These are phyloP conservation scores for Lipomyces sp. DNA, from an alignment of 805 yeast species.

Conservation along the genomic window DNA sequence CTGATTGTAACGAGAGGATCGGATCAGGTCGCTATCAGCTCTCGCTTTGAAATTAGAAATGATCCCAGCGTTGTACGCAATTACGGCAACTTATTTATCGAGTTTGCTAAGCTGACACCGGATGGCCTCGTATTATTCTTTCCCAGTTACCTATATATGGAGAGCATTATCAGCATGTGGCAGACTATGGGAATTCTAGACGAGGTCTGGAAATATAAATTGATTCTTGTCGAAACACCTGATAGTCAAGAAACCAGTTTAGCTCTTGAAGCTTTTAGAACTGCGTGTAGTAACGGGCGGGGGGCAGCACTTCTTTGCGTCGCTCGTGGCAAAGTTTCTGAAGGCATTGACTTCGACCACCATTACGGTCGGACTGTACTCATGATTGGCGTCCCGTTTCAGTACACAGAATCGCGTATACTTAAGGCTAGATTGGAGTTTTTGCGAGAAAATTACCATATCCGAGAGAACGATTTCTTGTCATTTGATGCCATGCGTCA, in stretches of 20 bases:
- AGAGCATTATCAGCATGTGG: slow-evolving; percentile 97
- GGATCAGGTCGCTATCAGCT: slow-evolving; percentile 95
- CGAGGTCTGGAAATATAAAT: slow-evolving; percentile 97
- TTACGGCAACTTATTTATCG: slow-evolving; percentile 89
- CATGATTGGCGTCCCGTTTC: slow-evolving; percentile 99
- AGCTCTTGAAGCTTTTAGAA: slow-evolving; percentile 92
- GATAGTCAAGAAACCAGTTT: slow-evolving; percentile 98
- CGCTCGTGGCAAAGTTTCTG: slow-evolving; percentile 98
- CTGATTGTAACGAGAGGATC: slow-evolving; percentile 96
- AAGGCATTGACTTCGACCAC: slow-evolving; percentile 98
- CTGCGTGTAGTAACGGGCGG: slow-evolving; percentile 95
- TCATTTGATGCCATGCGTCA: slow-evolving; percentile 99
- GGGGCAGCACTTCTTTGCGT: slow-evolving; percentile 96
- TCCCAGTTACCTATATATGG: slow-evolving; percentile 97
- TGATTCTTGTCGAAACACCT: slow-evolving; percentile 95
- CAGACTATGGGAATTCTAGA: slow-evolving; percentile 97
- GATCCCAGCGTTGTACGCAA: slow-evolving; percentile 98
- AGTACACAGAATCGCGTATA: slow-evolving; percentile 95
- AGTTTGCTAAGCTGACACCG: slow-evolving; percentile 93
- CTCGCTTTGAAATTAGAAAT: slow-evolving; percentile 94
- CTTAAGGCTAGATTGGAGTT: slow-evolving; percentile 94
- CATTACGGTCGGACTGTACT: slow-evolving; percentile 96
- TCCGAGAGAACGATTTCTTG: slow-evolving; percentile 89
- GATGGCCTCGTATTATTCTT: slow-evolving; percentile 98
- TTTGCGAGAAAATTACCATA: slow-evolving; percentile 87